Conservation (phyloP, 192 early-diverging fungal genomes). For the Coemansia sp. region DNA sequence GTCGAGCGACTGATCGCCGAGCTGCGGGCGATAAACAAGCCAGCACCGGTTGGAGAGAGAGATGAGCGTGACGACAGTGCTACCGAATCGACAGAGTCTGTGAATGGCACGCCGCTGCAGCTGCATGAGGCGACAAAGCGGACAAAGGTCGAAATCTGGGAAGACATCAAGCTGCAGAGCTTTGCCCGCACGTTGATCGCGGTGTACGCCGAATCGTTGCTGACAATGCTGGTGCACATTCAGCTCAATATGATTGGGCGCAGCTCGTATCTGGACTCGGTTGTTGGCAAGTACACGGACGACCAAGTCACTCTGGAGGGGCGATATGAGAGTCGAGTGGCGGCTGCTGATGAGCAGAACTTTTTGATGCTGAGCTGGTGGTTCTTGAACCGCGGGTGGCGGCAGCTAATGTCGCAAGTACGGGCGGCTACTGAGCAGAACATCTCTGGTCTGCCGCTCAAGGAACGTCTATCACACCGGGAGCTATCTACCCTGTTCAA, state of each 20-base stretch:
- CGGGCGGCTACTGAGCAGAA: conserved; percentile 48
- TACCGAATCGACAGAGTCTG: background rate
- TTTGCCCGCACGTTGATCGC: conserved; percentile 85
- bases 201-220: conserved; percentile 80
- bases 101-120: background rate
- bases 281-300: conserved; percentile 44
- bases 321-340: conserved; percentile 24
- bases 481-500: conserved; percentile 58
- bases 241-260: conserved; percentile 92
- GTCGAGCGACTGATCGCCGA: conserved; percentile 65
- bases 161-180: conserved; percentile 83
- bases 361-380: conserved; percentile 92
- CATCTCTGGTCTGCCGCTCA: conserved; percentile 56
- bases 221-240: conserved; percentile 79
- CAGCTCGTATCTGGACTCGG: conserved; percentile 80
- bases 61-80: too few species aligned
- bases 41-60: background rate
- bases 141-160: conserved; percentile 77
- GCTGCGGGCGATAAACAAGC: conserved; percentile 44
- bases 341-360: conserved; percentile 62
- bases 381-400: conserved; percentile 87
- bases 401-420: conserved; percentile 64
- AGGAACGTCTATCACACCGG: conserved; percentile 60
- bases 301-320: conserved; percentile 26
- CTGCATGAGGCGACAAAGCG: conserved; percentile 25